phyloP scores from a whole-genome alignment of 306 rosid genomes.

The Alnus rubra region DNA sequence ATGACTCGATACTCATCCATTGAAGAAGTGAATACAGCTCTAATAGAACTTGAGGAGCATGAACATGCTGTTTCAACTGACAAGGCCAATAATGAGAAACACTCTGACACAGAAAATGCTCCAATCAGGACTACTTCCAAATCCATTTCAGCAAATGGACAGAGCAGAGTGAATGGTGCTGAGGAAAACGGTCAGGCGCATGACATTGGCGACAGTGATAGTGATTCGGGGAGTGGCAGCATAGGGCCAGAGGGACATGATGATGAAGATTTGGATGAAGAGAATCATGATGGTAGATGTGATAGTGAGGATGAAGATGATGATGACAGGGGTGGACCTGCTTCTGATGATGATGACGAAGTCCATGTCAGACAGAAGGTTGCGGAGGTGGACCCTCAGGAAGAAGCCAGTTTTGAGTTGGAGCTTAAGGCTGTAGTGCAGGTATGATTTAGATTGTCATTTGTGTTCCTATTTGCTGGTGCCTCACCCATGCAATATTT shows the following conservation, averaged over 20 bases:
- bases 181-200: slow-evolving; percentile 66
- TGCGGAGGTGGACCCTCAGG: slow-evolving; percentile 82
- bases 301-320: slow-evolving; percentile 85
- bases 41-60: slow-evolving; percentile 84
- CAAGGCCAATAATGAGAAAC: slow-evolving; percentile 70
- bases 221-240: slow-evolving; percentile 85
- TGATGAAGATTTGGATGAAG: slow-evolving; percentile 84
- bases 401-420: slow-evolving; percentile 86
- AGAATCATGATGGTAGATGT: slow-evolving; percentile 74
- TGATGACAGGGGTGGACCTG: slow-evolving; percentile 76
- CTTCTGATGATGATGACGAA: slow-evolving; percentile 94
- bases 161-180: slow-evolving; percentile 55
- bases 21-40: slow-evolving; percentile 87
- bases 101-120: slow-evolving; percentile 66
- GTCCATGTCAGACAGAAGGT: slow-evolving; percentile 91
- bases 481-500: slow-evolving; percentile 11
- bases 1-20: slow-evolving; percentile 79
- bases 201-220: slow-evolving; percentile 68
- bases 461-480: slow-evolving; percentile 18
- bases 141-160: slow-evolving; percentile 51
- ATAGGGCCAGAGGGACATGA: slow-evolving; percentile 71
- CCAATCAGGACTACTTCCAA: slow-evolving; percentile 49
- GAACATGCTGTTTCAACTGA: slow-evolving; percentile 59
- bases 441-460: slow-evolving; percentile 49
- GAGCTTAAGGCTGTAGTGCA: slow-evolving; percentile 95